These are phyloP conservation scores for Kregervanrija fluxuum DNA, from an alignment of 805 yeast genomes.

Conservation along the genomic window DNA sequence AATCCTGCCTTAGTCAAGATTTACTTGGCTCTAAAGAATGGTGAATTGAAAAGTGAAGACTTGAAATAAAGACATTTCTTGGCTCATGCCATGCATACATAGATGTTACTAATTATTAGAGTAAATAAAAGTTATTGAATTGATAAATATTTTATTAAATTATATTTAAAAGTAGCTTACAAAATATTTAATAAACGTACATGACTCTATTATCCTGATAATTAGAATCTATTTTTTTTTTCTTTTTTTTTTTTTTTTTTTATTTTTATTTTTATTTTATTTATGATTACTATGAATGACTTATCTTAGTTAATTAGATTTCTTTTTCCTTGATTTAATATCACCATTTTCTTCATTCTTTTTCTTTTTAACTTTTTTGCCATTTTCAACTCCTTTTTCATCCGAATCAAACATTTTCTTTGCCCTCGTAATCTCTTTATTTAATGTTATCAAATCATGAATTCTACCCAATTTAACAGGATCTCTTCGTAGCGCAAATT, in stretches of 20 bases:
- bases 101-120: no score
- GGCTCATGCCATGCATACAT: no score
- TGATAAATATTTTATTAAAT: no score
- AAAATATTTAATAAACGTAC: no score
- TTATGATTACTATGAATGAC: no score
- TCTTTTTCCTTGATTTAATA: constrained; percentile 3
- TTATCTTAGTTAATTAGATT: not conserved
- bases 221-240: no score
- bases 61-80: not conserved
- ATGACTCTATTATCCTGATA: no score
- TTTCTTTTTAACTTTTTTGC: constrained; percentile 10
- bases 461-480: constrained; percentile 63
- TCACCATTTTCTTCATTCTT: constrained; percentile 10
- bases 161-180: no score
- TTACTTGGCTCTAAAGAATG: constrained; percentile 6
- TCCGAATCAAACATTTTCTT: constrained; percentile 59
- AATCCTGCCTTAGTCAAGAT: constrained; percentile 8
- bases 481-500: constrained; percentile 61
- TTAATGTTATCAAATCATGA: constrained; percentile 52
- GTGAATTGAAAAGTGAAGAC: constrained; percentile 5
- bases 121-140: no score
- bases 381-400: constrained; percentile 38
- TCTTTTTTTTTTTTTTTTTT: no score
- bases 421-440: constrained; percentile 57
- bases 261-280: no score